Base-by-base conservation (phyloP, 495 filamentous ascomycete species). In the Xylaria longipes region DNA sequence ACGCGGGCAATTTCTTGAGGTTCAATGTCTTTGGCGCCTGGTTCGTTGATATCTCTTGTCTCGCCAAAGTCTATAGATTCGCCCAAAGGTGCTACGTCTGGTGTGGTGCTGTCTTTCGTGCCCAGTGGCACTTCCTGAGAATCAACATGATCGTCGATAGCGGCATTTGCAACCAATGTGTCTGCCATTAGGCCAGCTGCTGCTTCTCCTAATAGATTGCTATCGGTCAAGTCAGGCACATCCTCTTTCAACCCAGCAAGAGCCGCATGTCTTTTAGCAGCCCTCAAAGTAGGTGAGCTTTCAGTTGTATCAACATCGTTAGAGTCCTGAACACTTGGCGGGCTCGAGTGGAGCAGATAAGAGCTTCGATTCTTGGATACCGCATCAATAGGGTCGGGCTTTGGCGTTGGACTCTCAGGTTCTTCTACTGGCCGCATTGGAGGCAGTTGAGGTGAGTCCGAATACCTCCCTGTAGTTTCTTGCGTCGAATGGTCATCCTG, bases 301-400 rank as follows among this genome's bases (percentile, higher is more conserved):
- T 46, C 71, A 33, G 65, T 57, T 54, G 72, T 61, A 39, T 76
- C 66, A 25, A 62, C 50, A 72, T 78, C 70, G 5, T 75, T 74
- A 31, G 68, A 52, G n/a, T 41, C 67, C 25, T 78, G 73, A 3
- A 50, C 68, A 31, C 79, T 71, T 48, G 77, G 74, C 27, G 83
- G 77, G 22, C 78, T 75, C 27, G 81, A 80, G 58, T 78, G 73
- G 33, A 72, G 72, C 5, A 76, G 65, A 74, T 75, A 80, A 14
- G 73, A 78, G 70, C 72, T 82, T 68, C 74, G 71, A 57, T 75
- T 78, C 69, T 78, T 80, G 0, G 71, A 71, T 57, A 71, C 73
- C 17, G 75, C 39, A 62, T 79, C 69, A 5, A 78, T 56, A 52
- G 75, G 71, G 41, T 75, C 73, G 25, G 72, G 72, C 17, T 71